A percentile compares a stretch with the other conserved stretches of the same genome.
Conservation (phyloP, 192 early-diverging fungal species). For the Dispira simplex region DNA sequence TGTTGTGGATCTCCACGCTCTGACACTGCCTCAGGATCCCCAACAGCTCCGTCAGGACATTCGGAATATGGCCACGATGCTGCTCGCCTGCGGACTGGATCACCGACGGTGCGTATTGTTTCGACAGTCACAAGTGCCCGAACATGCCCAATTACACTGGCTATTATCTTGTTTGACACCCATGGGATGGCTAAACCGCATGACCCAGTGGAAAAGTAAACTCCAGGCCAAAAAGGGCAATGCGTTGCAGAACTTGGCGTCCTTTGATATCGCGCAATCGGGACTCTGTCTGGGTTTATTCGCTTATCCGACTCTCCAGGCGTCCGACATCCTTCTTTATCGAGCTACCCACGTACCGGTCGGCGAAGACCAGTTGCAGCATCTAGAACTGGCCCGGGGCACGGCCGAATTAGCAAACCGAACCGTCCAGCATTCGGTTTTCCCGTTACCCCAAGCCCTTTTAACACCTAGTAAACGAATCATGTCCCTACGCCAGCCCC, state of each 20-base stretch:
- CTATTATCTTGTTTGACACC: conserved; percentile 75
- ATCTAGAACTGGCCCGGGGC: conserved; percentile 76
- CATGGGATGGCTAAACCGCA: conserved; percentile 74
- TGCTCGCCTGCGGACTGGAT: conserved; percentile 78
- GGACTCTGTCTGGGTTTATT: conserved; percentile 49
- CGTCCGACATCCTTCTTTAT: conserved; percentile 84
- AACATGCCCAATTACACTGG: conserved; percentile 77
- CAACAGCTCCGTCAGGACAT: conserved; percentile 40
- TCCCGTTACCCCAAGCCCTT: conserved; percentile 48
- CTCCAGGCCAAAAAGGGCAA: conserved; percentile 12
- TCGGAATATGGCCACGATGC: conserved; percentile 50
- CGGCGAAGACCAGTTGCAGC: conserved; percentile 87
- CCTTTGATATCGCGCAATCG: conserved; percentile 7
- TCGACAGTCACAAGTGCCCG: conserved; percentile 62
- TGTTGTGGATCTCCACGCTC: conserved; percentile 82
- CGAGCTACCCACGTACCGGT: conserved; percentile 73
- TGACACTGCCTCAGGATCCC: conserved; percentile 64
- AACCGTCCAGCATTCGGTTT: conserved; percentile 36
- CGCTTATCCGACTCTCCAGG: conserved; percentile 83
- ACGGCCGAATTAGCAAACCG: conserved; percentile 65
- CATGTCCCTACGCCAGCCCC: conserved; percentile 70
- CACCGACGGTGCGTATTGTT: conserved; percentile 56
- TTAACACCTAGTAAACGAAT: conserved; percentile 52
- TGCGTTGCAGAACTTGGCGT: neutral
- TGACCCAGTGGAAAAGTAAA: conserved; percentile 91